Evolutionary conservation across 768 basidiomycete genomes (phyloP).

Genomic region (Phylloporus sp.): DNA sequence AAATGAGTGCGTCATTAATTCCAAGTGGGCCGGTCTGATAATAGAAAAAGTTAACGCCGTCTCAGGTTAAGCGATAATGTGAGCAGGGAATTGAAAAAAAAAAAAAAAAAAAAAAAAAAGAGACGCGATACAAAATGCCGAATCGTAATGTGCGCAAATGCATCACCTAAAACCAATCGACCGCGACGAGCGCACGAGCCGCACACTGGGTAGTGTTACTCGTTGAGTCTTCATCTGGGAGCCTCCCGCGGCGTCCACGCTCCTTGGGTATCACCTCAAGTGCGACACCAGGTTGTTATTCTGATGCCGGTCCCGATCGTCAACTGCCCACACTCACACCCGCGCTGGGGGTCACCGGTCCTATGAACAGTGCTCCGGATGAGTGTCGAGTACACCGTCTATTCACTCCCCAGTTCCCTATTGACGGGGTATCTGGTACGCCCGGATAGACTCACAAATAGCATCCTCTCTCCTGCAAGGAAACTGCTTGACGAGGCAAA

Average conservation of each 20-base stretch:
- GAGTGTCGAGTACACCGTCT: constrained; percentile 15
- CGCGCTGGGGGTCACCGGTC: not conserved
- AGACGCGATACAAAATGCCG: not conserved
- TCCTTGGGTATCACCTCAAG: constrained; percentile 41
- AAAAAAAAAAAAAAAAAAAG: too few species aligned
- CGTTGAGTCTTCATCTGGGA: constrained; percentile 25
- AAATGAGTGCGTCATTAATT: too few species aligned
- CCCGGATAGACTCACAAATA: not conserved
- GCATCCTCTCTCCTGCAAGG: not conserved
- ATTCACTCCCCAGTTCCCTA: constrained; percentile 14
- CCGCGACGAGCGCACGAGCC: constrained; percentile 36
- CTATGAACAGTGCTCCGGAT: constrained; percentile 3
- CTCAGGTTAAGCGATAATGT: too few species aligned
- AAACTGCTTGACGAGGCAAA: constrained; percentile 24
- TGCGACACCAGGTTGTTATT: constrained; percentile 43
- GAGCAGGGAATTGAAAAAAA: too few species aligned
- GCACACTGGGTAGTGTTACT: constrained; percentile 24
- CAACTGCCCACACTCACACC: not conserved
- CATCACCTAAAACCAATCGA: constrained; percentile 18
- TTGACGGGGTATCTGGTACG: constrained; percentile 1
- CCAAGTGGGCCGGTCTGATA: too few species aligned
- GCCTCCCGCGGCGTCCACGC: constrained; percentile 56
- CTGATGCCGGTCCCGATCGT: constrained; percentile 25
- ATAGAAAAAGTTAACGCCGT: too few species aligned
- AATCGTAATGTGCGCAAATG: too few species aligned